Evolutionary conservation across 2,329 filamentous ascomycete species (phyloP), one percentile per base, ranked within the genome.

Genomic region (Raffaelea albimanens): DNA sequence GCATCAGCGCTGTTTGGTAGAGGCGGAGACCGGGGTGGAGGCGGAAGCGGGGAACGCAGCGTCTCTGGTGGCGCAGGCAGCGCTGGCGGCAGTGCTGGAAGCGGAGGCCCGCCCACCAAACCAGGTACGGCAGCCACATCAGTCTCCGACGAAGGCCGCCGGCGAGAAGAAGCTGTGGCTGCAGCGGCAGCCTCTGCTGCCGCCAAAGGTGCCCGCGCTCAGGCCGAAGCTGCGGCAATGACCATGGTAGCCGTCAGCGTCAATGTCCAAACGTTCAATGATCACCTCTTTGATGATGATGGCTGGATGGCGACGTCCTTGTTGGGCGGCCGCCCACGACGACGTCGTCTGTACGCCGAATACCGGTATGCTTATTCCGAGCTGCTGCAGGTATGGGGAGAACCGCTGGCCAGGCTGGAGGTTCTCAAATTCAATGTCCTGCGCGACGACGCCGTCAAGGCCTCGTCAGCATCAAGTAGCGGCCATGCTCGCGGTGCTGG

Each of bases 351-450:
- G 19, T 80, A 80, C 53, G 69, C 72, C n/a, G 70, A 67, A 55
- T 85, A 84, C 57, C 75, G 82, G 33, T 75, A 78, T 50, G 71
- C 75, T 1, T 85, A 85, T 55, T 80, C 81, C n/a, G 79, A 83
- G 61, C 73, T 85, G 63, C 69, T 85, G 3, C 80, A 81, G 53
- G 75, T 79, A 63, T 85, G 82, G 82, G 68, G 71, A 2, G 73
- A 80, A 48, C 79, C 79, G 0, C 63, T 84, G 4, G 71, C 77
- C 29, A 70, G 80, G 18, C 70, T 85, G 1, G 82, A 85, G 58
- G 75, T 85, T 23, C 71, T 85, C 63, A 85, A 85, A 57, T 85
- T 84, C 57, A 83, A 83, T 52, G 72, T 78, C 4, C 65, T 84
- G 36, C 74, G 74, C 47, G 73, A 76, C 22, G 69, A 72, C 43